phyloP scores from a whole-genome alignment of 768 basidiomycete genomes.

The Tremella fuciformis region DNA sequence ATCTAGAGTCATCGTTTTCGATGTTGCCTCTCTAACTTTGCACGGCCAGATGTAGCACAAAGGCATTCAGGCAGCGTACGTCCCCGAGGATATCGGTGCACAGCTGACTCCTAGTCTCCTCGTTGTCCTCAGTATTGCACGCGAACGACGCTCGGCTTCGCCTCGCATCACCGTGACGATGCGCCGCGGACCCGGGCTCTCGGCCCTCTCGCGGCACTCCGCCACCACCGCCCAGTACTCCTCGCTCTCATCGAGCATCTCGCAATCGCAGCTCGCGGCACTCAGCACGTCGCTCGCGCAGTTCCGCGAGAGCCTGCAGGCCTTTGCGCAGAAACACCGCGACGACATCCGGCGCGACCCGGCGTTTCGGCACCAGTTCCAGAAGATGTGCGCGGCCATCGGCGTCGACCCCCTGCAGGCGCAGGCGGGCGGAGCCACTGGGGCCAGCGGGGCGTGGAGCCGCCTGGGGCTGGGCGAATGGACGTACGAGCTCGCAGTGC shows the following conservation, averaged over 20 bases:
- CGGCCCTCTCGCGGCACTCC: constrained; percentile 84
- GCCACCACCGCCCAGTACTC: constrained; percentile 77
- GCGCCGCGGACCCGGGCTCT: constrained; percentile 73
- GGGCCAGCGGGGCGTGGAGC: constrained; percentile 75
- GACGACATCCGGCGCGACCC: constrained; percentile 80
- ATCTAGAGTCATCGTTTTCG: too few species aligned
- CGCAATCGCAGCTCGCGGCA: constrained; percentile 69
- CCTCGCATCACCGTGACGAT: constrained; percentile 20
- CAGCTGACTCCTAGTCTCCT: too few species aligned
- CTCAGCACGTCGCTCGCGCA: constrained; percentile 77
- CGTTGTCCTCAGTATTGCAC: too few species aligned
- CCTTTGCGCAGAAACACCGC: constrained; percentile 79
- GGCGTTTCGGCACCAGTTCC: constrained; percentile 83
- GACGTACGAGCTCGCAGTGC: constrained; percentile 93
- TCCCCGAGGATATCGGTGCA: too few species aligned
- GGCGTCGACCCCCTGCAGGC: constrained; percentile 86
- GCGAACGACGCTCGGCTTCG: not conserved
- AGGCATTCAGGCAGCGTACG: too few species aligned
- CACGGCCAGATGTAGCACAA: too few species aligned
- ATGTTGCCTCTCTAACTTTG: too few species aligned
- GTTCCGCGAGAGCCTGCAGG: constrained; percentile 73
- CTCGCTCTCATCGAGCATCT: constrained; percentile 73
- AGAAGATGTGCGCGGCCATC: constrained; percentile 91
- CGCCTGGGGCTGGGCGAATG: constrained; percentile 77
- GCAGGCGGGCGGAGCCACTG: constrained; percentile 39